Evolutionary conservation across 164 flowering plant species (phyloP), one percentile per base, ranked within the genome.

Genomic region (Vitis rupestris): DNA sequence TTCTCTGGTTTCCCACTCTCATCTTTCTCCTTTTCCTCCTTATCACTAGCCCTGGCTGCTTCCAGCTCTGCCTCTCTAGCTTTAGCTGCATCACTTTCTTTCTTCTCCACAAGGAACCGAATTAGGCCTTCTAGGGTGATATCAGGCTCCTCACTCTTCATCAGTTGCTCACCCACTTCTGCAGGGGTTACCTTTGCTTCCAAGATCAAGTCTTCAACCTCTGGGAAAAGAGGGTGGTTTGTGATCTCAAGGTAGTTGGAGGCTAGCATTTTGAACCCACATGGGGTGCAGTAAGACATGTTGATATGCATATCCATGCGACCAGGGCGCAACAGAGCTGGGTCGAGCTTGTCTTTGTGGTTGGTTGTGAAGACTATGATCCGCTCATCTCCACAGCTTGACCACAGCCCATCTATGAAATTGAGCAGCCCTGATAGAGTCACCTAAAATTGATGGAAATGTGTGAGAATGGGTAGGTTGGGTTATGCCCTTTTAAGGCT

Each of bases 261-360:
- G 9, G 85, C 85, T 1, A 85, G 84, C 37, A 57, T 23, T 56
- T 67, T 80, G 84, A 86, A 86, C 2, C 76, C 87, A 54, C 49
- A 64, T 14, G 83, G 77, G 12, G 78, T 88, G 74, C 87, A 86
- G 60, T 78, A 82, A 16, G 85, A 76, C 88, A 86, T 74, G 73
- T 82, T 73, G 14, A 86, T 72, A 70, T 81, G 90, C 77, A 78
- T 58, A 65, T 84, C 90, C 86, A 84, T 83, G 0, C 87, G 75
- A 7, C 84, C 83, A 0, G 87, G 86, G 3, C 87, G 73, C 55
- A 86, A 59, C 74, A 86, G 47, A 3, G 83, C 86, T 0, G 83
- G 81, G 68, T 86, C 84, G 0, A 86, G 72, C 61, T 58, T 51
- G 1, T 84, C 87, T 61, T 76, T 82, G 72, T 80, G 76, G 47